A percentile compares a stretch with the other conserved stretches of the same genome.
phyloP scores from a whole-genome alignment of 345 rosid species.

The Litchi chinensis region DNA sequence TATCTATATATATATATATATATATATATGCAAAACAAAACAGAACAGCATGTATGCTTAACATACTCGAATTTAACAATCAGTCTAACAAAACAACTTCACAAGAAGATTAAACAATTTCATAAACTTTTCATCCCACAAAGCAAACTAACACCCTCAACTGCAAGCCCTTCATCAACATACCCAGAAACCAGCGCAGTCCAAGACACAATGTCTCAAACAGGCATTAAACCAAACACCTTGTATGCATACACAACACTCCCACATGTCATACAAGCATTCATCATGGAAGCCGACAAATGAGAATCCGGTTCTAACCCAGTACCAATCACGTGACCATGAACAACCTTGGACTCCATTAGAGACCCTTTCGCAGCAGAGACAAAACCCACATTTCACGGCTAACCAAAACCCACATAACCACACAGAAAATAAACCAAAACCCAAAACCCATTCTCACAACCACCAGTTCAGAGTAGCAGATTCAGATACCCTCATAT shows the following conservation, averaged over 20 bases:
- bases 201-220: conserved; percentile 53
- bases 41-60: neutral
- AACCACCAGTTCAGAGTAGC: no score
- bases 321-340: conserved; percentile 30
- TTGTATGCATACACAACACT: conserved; percentile 24
- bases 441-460: no score
- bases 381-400: conserved; percentile 3
- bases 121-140: conserved; percentile 31
- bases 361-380: conserved; percentile 38
- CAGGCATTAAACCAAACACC: conserved; percentile 45
- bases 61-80: conserved; percentile 21
- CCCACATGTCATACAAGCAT: conserved; percentile 38
- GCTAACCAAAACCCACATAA: no score
- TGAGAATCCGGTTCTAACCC: conserved; percentile 34
- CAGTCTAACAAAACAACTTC: no score
- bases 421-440: no score
- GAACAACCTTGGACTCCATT: conserved; percentile 31
- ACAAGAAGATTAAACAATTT: conserved; percentile 26
- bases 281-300: conserved; percentile 47
- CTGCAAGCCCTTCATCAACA: conserved; percentile 31
- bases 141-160: conserved; percentile 30
- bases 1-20: no score
- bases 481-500: no score
- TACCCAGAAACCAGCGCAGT: conserved; percentile 39
- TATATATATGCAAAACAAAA: no score